Conservation (phyloP, 805 yeast species). For the Millerozyma acaciae region DNA sequence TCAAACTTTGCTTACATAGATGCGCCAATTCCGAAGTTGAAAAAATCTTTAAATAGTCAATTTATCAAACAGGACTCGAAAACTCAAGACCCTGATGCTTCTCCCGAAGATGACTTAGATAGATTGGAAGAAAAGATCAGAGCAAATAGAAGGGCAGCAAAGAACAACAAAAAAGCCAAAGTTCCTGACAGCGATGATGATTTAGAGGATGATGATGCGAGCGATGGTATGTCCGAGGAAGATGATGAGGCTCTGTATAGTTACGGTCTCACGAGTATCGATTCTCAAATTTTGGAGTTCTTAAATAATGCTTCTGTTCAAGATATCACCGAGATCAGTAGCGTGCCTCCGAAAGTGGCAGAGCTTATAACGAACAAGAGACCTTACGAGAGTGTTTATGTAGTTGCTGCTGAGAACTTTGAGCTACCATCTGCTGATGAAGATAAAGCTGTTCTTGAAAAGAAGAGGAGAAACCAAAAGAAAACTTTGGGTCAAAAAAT, state of each 20-base stretch:
- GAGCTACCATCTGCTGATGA: conserved; percentile 20
- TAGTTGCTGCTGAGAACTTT: conserved; percentile 57
- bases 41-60: conserved; percentile 7
- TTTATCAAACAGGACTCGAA: conserved; percentile 17
- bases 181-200: conserved; percentile 40
- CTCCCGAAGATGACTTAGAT: conserved; percentile 31
- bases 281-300: conserved; percentile 66
- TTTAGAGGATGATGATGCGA: conserved; percentile 39
- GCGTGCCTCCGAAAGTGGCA: conserved; percentile 65
- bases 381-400: conserved; percentile 62
- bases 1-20: conserved; percentile 7
- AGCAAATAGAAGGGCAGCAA: conserved; percentile 26
- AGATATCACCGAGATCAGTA: conserved; percentile 78
- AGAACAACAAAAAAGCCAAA: conserved; percentile 7
- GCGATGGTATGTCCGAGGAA: conserved; percentile 48
- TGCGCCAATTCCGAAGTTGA: conserved; percentile 8
- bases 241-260: conserved; percentile 31
- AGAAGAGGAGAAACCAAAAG: conserved; percentile 41
- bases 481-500: conserved; percentile 67
- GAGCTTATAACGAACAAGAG: conserved; percentile 58
- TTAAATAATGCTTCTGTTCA: conserved; percentile 71
- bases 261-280: conserved; percentile 48
- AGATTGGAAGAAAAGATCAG: conserved; percentile 35
- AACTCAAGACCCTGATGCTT: conserved; percentile 9
- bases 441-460: conserved; percentile 23